phyloP scores from a whole-genome alignment of 1,139 yeast genomes.

The Pichia cactophila region DNA sequence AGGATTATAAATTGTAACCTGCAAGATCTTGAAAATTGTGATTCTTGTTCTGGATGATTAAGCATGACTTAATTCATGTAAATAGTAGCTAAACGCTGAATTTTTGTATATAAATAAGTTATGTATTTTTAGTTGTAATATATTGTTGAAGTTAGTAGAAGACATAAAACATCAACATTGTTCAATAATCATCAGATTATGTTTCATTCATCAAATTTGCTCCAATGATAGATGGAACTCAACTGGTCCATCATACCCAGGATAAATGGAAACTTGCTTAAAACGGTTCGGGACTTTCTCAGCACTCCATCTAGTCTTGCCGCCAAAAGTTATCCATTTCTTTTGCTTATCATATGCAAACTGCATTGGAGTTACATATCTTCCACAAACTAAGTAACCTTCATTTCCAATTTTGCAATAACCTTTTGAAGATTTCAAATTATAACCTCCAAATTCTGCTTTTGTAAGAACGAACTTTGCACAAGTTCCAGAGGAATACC shows the following conservation, averaged over 20 bases:
- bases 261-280: constrained; percentile 46
- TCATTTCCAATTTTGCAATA: constrained; percentile 51
- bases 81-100: too few relatives aligned
- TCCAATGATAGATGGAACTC: constrained; percentile 38
- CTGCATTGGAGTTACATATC: constrained; percentile 38
- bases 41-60: constrained; percentile 36
- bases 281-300: constrained; percentile 40
- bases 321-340: constrained; percentile 54
- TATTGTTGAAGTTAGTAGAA: too few relatives aligned
- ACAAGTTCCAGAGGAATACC: constrained; percentile 81
- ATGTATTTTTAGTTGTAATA: neutral
- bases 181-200: too few relatives aligned
- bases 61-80: neutral
- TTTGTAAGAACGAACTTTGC: constrained; percentile 58
- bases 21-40: constrained; percentile 34
- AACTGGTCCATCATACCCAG: constrained; percentile 41
- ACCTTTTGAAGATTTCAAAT: constrained; percentile 61
- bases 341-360: constrained; percentile 44
- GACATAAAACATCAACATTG: too few relatives aligned
- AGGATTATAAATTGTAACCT: constrained; percentile 35
- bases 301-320: constrained; percentile 59
- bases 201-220: neutral
- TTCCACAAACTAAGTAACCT: constrained; percentile 31
- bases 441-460: constrained; percentile 66
- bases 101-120: neutral